phyloP scores from a whole-genome alignment of 2,329 filamentous ascomycete species.

The Simplicillium sp. region DNA sequence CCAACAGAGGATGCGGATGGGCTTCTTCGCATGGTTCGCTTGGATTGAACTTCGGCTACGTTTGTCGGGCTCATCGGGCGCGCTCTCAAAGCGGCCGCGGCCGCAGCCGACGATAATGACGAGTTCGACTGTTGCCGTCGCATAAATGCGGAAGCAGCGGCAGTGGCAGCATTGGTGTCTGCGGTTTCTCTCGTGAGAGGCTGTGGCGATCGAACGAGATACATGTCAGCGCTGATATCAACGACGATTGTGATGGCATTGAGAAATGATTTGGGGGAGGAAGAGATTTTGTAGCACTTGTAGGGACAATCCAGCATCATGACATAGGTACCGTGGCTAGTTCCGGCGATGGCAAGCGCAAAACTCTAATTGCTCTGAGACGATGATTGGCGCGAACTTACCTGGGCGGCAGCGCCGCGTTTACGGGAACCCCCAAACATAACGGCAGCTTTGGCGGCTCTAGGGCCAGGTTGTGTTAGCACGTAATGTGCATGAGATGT shows the following conservation, averaged over 20 bases:
- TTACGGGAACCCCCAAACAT: slow-evolving; percentile 44
- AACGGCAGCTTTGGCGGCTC: slow-evolving; percentile 5
- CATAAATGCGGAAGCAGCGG: slow-evolving; percentile 73
- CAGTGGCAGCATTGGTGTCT: slow-evolving; percentile 66
- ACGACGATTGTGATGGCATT: neutral
- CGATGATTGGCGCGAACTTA: slow-evolving; percentile 24
- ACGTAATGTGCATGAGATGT: slow-evolving; percentile 11
- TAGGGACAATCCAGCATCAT: too few species aligned
- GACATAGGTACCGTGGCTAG: too few species aligned
- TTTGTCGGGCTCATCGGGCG: slow-evolving; percentile 69
- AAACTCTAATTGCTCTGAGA: slow-evolving; percentile 12
- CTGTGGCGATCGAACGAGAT: slow-evolving; percentile 29
- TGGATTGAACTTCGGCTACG: slow-evolving; percentile 78
- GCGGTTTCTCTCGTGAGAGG: slow-evolving; percentile 54
- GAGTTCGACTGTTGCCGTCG: slow-evolving; percentile 50
- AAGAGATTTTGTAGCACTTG: slow-evolving; percentile 4
- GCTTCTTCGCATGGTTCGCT: slow-evolving; percentile 67
- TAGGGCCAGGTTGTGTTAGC: slow-evolving; percentile 12
- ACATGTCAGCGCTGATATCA: slow-evolving; percentile 12
- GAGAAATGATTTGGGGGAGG: neutral
- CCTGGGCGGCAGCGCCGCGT: slow-evolving; percentile 36
- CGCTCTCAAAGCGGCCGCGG: slow-evolving; percentile 73
- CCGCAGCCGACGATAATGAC: slow-evolving; percentile 73
- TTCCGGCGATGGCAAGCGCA: slow-evolving; percentile 10
- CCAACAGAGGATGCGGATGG: slow-evolving; percentile 61